Evolutionary conservation across 1,284 basidiomycete species (phyloP).

Genomic region (Ceratobasidium sp.): DNA sequence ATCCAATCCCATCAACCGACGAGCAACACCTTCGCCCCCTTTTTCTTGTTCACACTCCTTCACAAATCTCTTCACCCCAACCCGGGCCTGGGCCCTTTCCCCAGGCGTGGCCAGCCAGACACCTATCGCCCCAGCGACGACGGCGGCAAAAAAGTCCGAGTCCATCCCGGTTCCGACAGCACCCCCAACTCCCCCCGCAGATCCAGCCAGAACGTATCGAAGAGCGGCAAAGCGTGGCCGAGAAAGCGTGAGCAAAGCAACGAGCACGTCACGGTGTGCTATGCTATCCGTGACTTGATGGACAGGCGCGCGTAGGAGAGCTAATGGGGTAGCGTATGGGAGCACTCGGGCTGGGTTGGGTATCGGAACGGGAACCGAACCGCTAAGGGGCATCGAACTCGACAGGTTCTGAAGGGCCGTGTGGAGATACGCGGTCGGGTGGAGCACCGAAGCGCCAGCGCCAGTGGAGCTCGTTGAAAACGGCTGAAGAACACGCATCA

Average conservation of each 20-base stretch:
- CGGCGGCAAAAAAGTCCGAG: slow-evolving; percentile 43
- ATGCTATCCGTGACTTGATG: slow-evolving; percentile 30
- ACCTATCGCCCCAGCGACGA: slow-evolving; percentile 29
- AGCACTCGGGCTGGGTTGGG: slow-evolving; percentile 30
- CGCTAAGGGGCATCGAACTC: slow-evolving; percentile 6
- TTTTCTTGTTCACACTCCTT: slow-evolving; percentile 33
- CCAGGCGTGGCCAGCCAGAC: slow-evolving; percentile 33
- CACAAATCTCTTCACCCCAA: slow-evolving; percentile 36
- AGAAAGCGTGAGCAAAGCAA: slow-evolving; percentile 24
- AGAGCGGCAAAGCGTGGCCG: slow-evolving; percentile 32
- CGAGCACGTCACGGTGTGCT: slow-evolving; percentile 29
- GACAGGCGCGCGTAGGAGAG: slow-evolving; percentile 31
- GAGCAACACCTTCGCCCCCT: slow-evolving; percentile 24
- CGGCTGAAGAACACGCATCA: slow-evolving; percentile 29
- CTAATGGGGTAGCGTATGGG: slow-evolving; percentile 8
- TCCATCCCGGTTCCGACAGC: slow-evolving; percentile 26
- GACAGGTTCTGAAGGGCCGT: slow-evolving; percentile 21
- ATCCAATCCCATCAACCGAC: slow-evolving; percentile 26
- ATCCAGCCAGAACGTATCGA: slow-evolving; percentile 18
- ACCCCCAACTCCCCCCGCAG: slow-evolving; percentile 9
- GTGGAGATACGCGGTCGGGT: slow-evolving; percentile 28
- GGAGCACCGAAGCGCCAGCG: slow-evolving; percentile 24
- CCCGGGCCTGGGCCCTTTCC: slow-evolving; percentile 15
- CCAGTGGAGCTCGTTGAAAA: slow-evolving; percentile 22
- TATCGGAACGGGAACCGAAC: slow-evolving; percentile 30